These are phyloP conservation scores for Silene uniflora DNA, from an alignment of 148 eudicot genomes.

Conservation along the genomic window DNA sequence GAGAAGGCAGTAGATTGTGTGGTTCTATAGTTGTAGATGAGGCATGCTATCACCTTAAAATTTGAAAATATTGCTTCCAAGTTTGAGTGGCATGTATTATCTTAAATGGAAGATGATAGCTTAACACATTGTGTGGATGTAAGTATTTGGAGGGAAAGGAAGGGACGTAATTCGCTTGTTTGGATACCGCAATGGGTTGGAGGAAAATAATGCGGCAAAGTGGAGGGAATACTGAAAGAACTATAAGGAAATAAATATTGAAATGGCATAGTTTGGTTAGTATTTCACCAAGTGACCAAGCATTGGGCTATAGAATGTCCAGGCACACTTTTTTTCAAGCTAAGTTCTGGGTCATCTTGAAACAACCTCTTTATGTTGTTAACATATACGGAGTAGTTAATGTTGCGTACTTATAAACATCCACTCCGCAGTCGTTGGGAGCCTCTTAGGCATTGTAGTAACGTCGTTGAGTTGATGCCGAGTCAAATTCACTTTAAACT, in stretches of 20 bases:
- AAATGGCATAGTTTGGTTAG: background rate
- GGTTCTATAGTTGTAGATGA: background rate
- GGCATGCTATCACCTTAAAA: background rate
- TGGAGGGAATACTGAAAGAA: background rate
- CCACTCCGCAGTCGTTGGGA: too few species aligned
- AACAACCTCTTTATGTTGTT: too few species aligned
- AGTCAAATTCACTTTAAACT: background rate
- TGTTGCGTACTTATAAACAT: background rate
- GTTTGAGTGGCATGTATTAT: background rate
- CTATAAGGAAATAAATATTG: background rate
- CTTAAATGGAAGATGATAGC: background rate
- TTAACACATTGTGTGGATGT: background rate
- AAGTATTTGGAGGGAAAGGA: background rate
- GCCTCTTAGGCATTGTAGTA: too few species aligned
- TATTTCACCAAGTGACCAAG: too few species aligned
- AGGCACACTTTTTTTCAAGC: background rate
- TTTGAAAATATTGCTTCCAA: background rate
- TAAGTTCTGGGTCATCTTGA: background rate
- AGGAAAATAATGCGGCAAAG: background rate
- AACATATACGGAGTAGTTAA: background rate
- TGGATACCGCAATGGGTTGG: background rate
- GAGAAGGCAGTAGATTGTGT: background rate
- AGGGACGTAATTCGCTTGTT: background rate
- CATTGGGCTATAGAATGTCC: background rate
- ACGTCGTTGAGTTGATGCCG: background rate